A percentile compares a stretch with the other conserved stretches of the same genome.
Evolutionary conservation across 2,329 filamentous ascomycete genomes (phyloP).

Genomic region (Xylariaceae sp.): DNA sequence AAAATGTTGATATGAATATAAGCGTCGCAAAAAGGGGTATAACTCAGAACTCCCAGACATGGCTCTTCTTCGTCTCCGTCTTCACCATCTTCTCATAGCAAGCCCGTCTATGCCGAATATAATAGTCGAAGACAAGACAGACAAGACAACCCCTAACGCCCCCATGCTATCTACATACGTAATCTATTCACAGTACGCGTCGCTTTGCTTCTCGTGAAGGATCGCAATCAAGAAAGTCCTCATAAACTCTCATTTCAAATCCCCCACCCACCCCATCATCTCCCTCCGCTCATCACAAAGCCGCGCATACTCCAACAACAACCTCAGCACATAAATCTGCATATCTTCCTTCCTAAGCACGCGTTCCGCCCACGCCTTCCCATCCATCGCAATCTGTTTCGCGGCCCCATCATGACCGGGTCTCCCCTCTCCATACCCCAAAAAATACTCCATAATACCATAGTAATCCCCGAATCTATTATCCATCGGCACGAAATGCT

Average conservation of each 20-base stretch:
- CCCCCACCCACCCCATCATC: conserved; percentile 51
- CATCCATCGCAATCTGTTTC: conserved; percentile 58
- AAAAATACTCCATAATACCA: conserved; percentile 68
- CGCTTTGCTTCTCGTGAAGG: not conserved
- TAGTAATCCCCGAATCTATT: conserved; percentile 67
- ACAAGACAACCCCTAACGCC: not conserved
- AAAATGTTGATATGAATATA: not conserved
- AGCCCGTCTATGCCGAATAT: not conserved
- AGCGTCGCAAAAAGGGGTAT: conserved; percentile 1
- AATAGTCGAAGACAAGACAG: not conserved
- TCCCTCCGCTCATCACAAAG: conserved; percentile 48
- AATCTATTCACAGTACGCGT: conserved; percentile 8
- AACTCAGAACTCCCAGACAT: not conserved
- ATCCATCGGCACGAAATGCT: conserved; percentile 77
- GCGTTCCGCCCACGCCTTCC: conserved; percentile 62
- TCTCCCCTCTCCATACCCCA: conserved; percentile 49
- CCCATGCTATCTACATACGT: conserved; percentile 13
- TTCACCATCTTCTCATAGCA: too few relatives aligned
- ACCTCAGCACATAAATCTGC: conserved; percentile 62
- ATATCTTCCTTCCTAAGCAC: conserved; percentile 68
- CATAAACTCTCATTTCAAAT: conserved; percentile 35
- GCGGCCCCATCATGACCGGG: conserved; percentile 52
- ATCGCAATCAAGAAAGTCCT: not conserved
- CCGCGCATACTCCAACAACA: conserved; percentile 60
- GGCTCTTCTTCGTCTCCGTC: too few relatives aligned